Evolutionary conservation across 1,139 yeast genomes (phyloP).

Genomic region (Yamadazyma epiphylla): DNA sequence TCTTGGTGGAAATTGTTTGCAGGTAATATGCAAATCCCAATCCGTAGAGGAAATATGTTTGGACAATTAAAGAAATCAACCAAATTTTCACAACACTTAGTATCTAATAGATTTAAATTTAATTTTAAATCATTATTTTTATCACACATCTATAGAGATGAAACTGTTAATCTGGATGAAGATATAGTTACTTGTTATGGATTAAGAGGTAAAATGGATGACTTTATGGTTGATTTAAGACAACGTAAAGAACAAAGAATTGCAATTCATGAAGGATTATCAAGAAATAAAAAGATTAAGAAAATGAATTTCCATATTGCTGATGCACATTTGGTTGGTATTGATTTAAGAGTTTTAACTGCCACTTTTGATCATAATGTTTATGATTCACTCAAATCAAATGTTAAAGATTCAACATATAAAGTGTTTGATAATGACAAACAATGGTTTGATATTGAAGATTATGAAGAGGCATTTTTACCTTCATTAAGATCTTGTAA

Average conservation of each 20-base stretch:
- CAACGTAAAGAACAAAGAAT: constrained; percentile 43
- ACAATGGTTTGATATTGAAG: constrained; percentile 42
- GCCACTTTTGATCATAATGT: constrained; percentile 29
- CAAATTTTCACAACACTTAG: constrained; percentile 42
- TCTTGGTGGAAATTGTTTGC: constrained; percentile 45
- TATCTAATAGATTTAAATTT: constrained; percentile 39
- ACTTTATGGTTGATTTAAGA: constrained; percentile 40
- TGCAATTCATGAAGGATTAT: constrained; percentile 27
- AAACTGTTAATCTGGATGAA: constrained; percentile 15
- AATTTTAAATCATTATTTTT: constrained; percentile 36
- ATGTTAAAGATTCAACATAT: constrained; percentile 16
- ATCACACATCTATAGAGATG: constrained; percentile 37
- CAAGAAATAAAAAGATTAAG: constrained; percentile 27
- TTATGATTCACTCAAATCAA: constrained; percentile 12
- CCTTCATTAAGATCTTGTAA: constrained; percentile 23
- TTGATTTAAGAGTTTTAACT: constrained; percentile 36
- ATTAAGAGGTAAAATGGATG: constrained; percentile 36
- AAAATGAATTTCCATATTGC: constrained; percentile 46
- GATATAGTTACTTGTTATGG: constrained; percentile 38
- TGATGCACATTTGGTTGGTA: constrained; percentile 36
- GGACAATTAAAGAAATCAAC: constrained; percentile 32
- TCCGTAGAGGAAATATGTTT: constrained; percentile 37
- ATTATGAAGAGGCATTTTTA: constrained; percentile 37
- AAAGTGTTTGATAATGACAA: constrained; percentile 30
- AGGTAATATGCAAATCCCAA: constrained; percentile 40